Conservation (phyloP, 305 asterid species). For the Fraxinus floribunda region DNA sequence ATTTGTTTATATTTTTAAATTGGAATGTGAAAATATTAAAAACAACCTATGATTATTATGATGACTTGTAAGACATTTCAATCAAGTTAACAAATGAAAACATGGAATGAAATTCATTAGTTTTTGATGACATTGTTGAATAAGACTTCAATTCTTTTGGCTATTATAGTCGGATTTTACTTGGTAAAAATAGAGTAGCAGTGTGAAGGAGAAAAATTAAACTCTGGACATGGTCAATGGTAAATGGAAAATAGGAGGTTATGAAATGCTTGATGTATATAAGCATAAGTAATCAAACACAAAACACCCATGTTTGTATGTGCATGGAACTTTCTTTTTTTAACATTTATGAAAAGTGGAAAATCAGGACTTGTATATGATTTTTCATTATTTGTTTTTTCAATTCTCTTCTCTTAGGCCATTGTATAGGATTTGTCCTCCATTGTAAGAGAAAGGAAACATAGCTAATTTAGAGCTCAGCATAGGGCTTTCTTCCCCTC, state of each 20-base stretch:
- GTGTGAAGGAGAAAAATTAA: not conserved
- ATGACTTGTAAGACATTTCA: not conserved
- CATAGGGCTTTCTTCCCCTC: not conserved
- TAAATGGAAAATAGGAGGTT: not conserved
- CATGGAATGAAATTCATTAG: not conserved
- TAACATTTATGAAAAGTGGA: not conserved
- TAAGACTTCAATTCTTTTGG: not conserved
- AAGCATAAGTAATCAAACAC: not conserved
- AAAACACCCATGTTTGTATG: not conserved
- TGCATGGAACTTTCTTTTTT: not conserved
- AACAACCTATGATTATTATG: not conserved
- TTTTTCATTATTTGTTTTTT: not conserved
- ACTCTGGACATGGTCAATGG: not conserved
- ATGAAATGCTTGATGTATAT: not conserved
- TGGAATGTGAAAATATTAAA: not conserved
- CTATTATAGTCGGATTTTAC: not conserved
- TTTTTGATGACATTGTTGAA: not conserved
- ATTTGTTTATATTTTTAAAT: not conserved
- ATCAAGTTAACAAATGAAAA: not conserved
- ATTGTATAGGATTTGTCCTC: not conserved
- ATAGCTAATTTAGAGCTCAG: not conserved
- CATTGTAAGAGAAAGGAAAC: not conserved
- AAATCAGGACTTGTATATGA: not conserved
- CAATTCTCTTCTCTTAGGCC: not conserved
- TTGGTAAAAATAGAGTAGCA: not conserved